Evolutionary conservation across 805 yeast genomes (phyloP), one percentile per base, ranked within the genome.

Genomic region (Hanseniaspora valbyensis): DNA sequence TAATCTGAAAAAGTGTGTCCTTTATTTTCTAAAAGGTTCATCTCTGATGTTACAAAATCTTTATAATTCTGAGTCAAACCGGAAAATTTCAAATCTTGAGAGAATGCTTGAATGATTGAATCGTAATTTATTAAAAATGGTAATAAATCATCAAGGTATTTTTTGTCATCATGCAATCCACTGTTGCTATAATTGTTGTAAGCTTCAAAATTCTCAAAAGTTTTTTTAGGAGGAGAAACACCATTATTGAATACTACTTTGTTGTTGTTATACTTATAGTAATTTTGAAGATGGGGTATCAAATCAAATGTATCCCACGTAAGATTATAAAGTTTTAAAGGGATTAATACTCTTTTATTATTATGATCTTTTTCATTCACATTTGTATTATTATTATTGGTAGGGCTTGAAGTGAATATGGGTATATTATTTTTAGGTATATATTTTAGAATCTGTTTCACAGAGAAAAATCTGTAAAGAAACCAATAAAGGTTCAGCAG

Each of bases 361-460:
- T 52, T 38, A 67, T 60, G 9, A 77, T 66, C 32, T 64, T 64
- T 42, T 67, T 67, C 44, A 71, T 65, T 1, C 61, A 60, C 53
- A 73, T 65, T 46, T 73, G 74, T 33, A 59, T 56, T 3, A 62
- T 55, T 22, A 2, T 66, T 61, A n/a, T 52, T 52, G 53, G 62
- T 63, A 1, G 84, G 80, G 37, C 81, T 61, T 53, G 75, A 79
- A 6, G 71, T 65, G 28, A 78, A 74, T 16, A 77, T 69, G 1
- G 95, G 89, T 25, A 88, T 71, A 62, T 86, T 87, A 19, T 77
- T 67, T 54, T 82, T 76, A 0, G 96, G 96, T 18, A 89, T 83
- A 56, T 83, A 92, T 53, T 77, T 76, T 54, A 88, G 59, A 44
- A 80, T 69, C 48, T 77, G 71, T 52, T 81, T 71, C 50, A 75